Evolutionary conservation across 2,329 filamentous ascomycete species (phyloP).

Genomic region (Macroventuria anomochaeta): DNA sequence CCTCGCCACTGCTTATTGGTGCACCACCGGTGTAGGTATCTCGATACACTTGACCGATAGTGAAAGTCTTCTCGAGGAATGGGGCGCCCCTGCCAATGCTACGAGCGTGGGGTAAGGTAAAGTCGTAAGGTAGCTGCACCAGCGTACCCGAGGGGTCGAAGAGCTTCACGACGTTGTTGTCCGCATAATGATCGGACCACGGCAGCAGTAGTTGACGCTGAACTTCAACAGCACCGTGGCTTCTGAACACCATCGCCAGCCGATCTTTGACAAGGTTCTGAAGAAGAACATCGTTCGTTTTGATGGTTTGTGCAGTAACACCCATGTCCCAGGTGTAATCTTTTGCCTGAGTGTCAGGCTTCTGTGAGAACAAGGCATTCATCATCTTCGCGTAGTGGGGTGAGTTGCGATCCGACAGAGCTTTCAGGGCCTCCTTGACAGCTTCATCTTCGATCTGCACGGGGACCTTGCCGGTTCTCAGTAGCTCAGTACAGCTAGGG

Average conservation of each 20-base stretch:
- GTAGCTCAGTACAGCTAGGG: constrained; percentile 80
- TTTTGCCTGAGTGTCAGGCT: constrained; percentile 76
- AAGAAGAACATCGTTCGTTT: constrained; percentile 67
- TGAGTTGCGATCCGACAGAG: constrained; percentile 80
- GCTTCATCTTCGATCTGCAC: constrained; percentile 93
- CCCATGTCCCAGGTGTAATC: constrained; percentile 64
- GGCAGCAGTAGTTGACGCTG: constrained; percentile 80
- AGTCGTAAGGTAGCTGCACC: constrained; percentile 90
- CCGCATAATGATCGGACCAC: constrained; percentile 76
- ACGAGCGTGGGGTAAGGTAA: constrained; percentile 87
- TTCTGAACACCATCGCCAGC: constrained; percentile 78
- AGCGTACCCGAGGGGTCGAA: constrained; percentile 85
- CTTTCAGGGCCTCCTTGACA: constrained; percentile 80
- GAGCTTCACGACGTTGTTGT: constrained; percentile 74
- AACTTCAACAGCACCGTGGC: constrained; percentile 86
- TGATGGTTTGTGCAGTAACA: constrained; percentile 39
- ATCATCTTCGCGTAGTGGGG: constrained; percentile 91
- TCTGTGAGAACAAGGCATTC: constrained; percentile 77
- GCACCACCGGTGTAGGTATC: constrained; percentile 80
- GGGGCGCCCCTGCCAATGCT: constrained; percentile 75
- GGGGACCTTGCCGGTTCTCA: constrained; percentile 85
- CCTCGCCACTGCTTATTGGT: constrained; percentile 82
- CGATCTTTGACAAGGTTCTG: constrained; percentile 76
- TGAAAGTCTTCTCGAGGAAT: constrained; percentile 76
- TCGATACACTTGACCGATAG: constrained; percentile 87